A percentile compares a stretch with the other conserved stretches of the same genome.
Conservation (phyloP, 148 eudicot species). For the Arbutus unedo region DNA sequence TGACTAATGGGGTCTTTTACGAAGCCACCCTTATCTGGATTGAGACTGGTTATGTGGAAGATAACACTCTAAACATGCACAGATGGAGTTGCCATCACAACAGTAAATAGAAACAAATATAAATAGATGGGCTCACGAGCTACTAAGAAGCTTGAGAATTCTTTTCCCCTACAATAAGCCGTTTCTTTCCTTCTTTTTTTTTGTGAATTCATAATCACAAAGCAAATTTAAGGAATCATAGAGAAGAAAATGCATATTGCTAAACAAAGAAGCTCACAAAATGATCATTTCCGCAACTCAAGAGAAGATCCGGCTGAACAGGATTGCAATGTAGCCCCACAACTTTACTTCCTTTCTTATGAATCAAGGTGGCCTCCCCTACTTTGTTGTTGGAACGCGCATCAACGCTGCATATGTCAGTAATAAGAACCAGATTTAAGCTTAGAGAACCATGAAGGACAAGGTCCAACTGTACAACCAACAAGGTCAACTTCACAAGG, state of each 20-base stretch:
- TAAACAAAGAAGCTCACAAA: conserved; percentile 52
- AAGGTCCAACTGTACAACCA: background rate
- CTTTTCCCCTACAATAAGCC: background rate
- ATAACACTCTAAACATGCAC: no score
- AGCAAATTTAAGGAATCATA: background rate
- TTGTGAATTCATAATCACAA: background rate
- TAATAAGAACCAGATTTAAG: background rate
- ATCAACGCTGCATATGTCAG: conserved; percentile 58
- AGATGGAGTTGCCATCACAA: background rate
- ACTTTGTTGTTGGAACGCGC: conserved; percentile 55
- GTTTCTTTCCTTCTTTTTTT: background rate
- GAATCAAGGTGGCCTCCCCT: conserved; percentile 64
- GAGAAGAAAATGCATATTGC: background rate
- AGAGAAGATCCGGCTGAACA: conserved; percentile 85
- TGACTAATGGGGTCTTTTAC: no score
- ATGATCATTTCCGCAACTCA: conserved; percentile 98
- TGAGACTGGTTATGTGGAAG: no score
- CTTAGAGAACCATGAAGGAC: background rate
- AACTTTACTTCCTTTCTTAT: conserved; percentile 88
- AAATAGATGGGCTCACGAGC: background rate
- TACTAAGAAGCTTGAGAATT: background rate
- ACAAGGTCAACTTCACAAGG: background rate
- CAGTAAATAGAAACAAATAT: background rate
- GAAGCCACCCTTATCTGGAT: no score
- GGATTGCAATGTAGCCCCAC: conserved; percentile 96